Evolutionary conservation across 2,329 filamentous ascomycete genomes (phyloP).

Genomic region (Clarireedia monteithiana): DNA sequence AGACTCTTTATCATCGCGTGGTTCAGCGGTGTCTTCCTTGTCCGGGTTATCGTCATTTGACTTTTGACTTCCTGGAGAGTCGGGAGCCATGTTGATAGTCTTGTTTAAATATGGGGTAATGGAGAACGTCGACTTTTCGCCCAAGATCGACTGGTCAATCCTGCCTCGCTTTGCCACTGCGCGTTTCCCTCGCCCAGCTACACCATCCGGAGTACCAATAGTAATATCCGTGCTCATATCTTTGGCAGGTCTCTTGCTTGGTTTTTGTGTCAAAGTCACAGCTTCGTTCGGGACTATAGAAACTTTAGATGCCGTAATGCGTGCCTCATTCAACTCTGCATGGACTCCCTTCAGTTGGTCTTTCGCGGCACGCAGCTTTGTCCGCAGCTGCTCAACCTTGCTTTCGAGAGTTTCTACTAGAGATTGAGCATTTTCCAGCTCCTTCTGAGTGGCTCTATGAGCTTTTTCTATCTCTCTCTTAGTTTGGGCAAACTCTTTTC

Average conservation of each 20-base stretch:
- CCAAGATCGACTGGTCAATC: conserved; percentile 52
- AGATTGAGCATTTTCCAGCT: conserved; percentile 39
- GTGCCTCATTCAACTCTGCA: conserved; percentile 33
- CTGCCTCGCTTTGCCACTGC: conserved; percentile 46
- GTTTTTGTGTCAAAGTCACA: conserved; percentile 24
- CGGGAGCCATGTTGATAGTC: conserved; percentile 49
- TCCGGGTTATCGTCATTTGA: not conserved
- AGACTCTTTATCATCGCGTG: conserved; percentile 9
- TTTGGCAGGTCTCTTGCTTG: conserved; percentile 35
- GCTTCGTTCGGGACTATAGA: conserved; percentile 9
- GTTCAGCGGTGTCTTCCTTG: conserved; percentile 10
- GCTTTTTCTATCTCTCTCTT: conserved; percentile 25
- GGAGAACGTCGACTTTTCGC: conserved; percentile 87
- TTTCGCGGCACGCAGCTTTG: conserved; percentile 53
- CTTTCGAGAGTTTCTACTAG: conserved; percentile 48
- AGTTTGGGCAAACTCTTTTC: conserved; percentile 30
- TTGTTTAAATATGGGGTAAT: conserved; percentile 90
- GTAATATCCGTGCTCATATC: conserved; percentile 36
- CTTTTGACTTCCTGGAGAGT: conserved; percentile 17
- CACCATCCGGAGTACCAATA: conserved; percentile 43
- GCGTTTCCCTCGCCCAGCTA: conserved; percentile 36
- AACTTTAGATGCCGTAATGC: conserved; percentile 24
- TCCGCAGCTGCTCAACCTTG: conserved; percentile 29
- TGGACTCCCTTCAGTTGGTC: conserved; percentile 64
- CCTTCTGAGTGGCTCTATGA: conserved; percentile 23